phyloP scores from a whole-genome alignment of 1,284 basidiomycete genomes.

The Boletus smithii region DNA sequence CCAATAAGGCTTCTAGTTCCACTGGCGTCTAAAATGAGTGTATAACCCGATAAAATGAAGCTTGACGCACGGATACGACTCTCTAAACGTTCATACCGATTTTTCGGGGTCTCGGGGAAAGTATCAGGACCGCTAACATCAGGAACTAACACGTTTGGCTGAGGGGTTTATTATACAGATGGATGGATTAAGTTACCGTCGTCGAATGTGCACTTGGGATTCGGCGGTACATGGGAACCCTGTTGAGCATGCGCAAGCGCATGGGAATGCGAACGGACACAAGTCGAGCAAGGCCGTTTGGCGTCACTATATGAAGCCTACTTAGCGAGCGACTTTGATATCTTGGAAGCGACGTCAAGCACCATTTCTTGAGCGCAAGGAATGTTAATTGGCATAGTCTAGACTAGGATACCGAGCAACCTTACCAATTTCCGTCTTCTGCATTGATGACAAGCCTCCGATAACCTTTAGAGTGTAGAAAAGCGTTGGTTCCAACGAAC shows the following conservation, averaged over 20 bases:
- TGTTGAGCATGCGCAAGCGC: conserved; percentile 55
- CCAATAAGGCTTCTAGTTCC: conserved; percentile 56
- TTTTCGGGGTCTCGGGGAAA: conserved; percentile 48
- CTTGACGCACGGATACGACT: conserved; percentile 58
- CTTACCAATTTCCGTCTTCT: conserved; percentile 69
- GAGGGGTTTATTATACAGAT: not conserved
- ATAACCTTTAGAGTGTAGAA: conserved; percentile 4
- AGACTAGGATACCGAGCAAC: conserved; percentile 12
- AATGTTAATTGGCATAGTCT: not conserved
- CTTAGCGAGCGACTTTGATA: conserved; percentile 6
- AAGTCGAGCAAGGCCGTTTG: conserved; percentile 67
- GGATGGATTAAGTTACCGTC: conserved; percentile 41
- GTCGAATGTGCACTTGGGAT: conserved; percentile 67
- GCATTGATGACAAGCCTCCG: conserved; percentile 47
- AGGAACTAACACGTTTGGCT: conserved; percentile 8
- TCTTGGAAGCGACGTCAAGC: conserved; percentile 18
- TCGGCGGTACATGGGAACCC: conserved; percentile 46
- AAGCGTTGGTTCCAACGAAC: not conserved
- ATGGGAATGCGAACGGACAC: conserved; percentile 59
- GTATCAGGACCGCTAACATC: conserved; percentile 13
- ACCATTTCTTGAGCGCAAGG: conserved; percentile 58
- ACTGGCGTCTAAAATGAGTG: conserved; percentile 36
- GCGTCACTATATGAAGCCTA: conserved; percentile 47
- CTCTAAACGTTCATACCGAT: conserved; percentile 59
- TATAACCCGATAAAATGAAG: not conserved